Evolutionary conservation across 139 green algal genomes (phyloP).

Genomic region (Chlorella sp.): DNA sequence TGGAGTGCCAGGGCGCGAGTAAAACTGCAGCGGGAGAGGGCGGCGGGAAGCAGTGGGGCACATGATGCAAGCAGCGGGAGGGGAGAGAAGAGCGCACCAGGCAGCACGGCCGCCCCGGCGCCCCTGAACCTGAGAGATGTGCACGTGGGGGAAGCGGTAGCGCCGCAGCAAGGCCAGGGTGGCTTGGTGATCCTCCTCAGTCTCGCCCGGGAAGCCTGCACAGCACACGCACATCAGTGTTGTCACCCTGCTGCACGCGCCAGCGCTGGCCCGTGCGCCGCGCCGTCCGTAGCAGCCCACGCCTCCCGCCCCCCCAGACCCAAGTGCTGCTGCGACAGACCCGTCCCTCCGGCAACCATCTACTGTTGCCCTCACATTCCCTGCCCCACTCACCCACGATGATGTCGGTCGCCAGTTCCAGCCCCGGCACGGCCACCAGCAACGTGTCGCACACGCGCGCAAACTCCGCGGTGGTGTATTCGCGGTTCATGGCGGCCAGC

Average conservation of each 20-base stretch:
- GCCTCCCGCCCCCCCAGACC: background rate
- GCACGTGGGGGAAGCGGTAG: conserved; percentile 82
- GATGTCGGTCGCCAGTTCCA: conserved; percentile 95
- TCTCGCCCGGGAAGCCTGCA: conserved; percentile 73
- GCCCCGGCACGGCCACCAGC: conserved; percentile 54
- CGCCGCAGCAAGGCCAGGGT: conserved; percentile 82
- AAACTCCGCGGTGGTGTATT: conserved; percentile 89
- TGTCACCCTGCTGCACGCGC: background rate
- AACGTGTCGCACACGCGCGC: conserved; percentile 76
- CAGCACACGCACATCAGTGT: too few relatives aligned
- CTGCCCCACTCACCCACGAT: conserved; percentile 69
- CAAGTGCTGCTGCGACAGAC: background rate
- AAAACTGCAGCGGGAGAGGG: conserved; percentile 17
- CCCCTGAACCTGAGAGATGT: conserved; percentile 95
- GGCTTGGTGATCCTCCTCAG: conserved; percentile 67
- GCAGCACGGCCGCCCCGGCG: conserved; percentile 13
- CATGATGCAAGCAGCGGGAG: background rate
- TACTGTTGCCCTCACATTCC: too few relatives aligned
- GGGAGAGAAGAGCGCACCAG: background rate
- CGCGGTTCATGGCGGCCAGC: conserved; percentile 86
- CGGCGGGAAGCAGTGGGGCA: background rate
- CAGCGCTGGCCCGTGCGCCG: background rate
- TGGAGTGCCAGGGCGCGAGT: conserved; percentile 87
- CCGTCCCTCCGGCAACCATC: too few relatives aligned
- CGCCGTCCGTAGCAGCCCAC: too few relatives aligned